Conservation (phyloP, 1,284 basidiomycete species). For the Coniophora puteana region DNA sequence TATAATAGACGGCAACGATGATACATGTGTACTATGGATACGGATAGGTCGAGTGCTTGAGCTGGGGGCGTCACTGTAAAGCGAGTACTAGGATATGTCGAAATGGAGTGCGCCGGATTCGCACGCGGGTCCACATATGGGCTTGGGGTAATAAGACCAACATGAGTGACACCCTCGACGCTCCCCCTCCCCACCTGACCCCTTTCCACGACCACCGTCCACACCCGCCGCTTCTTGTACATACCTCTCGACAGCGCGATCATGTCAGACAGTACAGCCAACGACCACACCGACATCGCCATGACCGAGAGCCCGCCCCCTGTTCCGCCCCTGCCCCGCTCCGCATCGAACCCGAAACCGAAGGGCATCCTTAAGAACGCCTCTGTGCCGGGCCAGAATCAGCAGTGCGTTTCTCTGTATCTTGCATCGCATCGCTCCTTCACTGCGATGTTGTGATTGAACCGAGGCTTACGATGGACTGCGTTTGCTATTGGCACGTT, state of each 20-base stretch:
- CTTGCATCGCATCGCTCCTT: not conserved
- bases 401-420: slow-evolving; percentile 35
- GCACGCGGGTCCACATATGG: too few species aligned
- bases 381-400: slow-evolving; percentile 38
- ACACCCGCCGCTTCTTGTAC: not conserved
- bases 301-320: slow-evolving; percentile 36
- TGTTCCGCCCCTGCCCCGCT: slow-evolving; percentile 44
- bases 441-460: not conserved
- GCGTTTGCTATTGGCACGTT: slow-evolving; percentile 9
- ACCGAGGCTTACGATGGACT: slow-evolving; percentile 1
- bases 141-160: not conserved
- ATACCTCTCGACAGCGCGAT: not conserved
- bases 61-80: too few species aligned
- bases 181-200: slow-evolving; percentile 2
- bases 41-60: not conserved
- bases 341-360: slow-evolving; percentile 63
- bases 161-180: slow-evolving; percentile 4
- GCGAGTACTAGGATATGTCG: too few species aligned
- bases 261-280: not conserved
- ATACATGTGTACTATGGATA: slow-evolving; percentile 12
- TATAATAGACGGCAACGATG: slow-evolving; percentile 7
- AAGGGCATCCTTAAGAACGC: slow-evolving; percentile 86
- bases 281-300: slow-evolving; percentile 17
- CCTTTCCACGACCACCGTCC: not conserved
- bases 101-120: too few species aligned